Conservation (phyloP, 108 stramenopile genomes). For the Fragilaria radians region DNA sequence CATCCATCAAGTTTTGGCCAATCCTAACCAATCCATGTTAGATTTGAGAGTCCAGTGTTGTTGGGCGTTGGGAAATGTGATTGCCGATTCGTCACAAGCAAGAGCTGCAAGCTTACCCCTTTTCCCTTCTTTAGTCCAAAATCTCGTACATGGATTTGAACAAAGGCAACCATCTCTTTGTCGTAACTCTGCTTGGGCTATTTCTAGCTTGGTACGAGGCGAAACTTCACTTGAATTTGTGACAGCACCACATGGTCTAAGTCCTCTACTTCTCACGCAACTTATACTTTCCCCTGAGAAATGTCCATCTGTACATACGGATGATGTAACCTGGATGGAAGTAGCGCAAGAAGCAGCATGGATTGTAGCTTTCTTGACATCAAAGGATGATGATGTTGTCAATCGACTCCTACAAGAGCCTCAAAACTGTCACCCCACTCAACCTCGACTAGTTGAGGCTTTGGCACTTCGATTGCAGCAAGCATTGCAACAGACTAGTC, state of each 20-base stretch:
- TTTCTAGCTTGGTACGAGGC: slow-evolving; percentile 5
- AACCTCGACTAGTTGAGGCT: background rate
- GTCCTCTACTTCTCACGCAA: too few species aligned
- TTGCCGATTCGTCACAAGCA: background rate
- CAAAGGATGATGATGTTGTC: slow-evolving; percentile 9
- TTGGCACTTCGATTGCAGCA: slow-evolving; percentile 3
- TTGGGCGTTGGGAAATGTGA: slow-evolving; percentile 13
- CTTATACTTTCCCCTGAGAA: too few species aligned
- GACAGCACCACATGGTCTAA: too few species aligned
- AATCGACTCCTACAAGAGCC: background rate
- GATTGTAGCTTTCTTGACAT: slow-evolving; percentile 11
- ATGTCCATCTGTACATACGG: too few species aligned
- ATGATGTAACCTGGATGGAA: slow-evolving; percentile 3
- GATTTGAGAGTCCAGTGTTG: background rate
- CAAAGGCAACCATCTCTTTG: background rate
- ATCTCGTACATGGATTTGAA: background rate
- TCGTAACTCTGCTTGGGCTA: slow-evolving; percentile 3
- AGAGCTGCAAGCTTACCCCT: background rate
- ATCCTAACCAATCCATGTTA: background rate
- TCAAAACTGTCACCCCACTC: background rate
- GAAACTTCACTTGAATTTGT: too few species aligned
- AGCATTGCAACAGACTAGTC: background rate
- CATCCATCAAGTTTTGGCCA: background rate
- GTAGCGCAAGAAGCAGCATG: slow-evolving; percentile 8
- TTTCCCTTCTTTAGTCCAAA: background rate